Evolutionary conservation across 2,329 filamentous ascomycete species (phyloP), one percentile per base, ranked within the genome.

Genomic region (Aspergillus glaucus): DNA sequence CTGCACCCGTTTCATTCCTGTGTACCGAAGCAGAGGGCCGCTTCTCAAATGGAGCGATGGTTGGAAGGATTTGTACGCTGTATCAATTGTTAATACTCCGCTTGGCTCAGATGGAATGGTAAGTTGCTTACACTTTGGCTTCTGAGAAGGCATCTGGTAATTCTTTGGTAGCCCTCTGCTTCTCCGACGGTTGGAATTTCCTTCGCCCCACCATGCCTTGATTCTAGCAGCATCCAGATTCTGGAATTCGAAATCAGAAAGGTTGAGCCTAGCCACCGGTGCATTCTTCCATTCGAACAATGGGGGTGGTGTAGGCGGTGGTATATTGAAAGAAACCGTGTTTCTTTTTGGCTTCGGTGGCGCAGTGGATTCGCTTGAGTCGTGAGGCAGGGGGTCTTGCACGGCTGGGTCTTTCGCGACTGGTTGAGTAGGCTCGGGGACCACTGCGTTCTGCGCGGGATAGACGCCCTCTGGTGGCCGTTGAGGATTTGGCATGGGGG

Each of bases 11-110:
- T 68, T 95, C 81, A 95, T 82, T 17, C 94, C 93, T 48, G 86
- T 92, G 66, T 95, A 98, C 51, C 93, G 84, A 54, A 98, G 73
- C 19, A 98, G 74, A 5, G 93, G 93, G 0, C 93, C 93, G 62
- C 92, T 95, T 68, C 90, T 91, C 47, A 98, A 75, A 64, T 88
- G 91, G 34, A 98, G 70, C 3, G 82, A 79, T 19, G 93, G 93
- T 57, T 87, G 87, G 69, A 97, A 98, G 50, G 79, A 79, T 15
- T 87, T 88, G 14, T 59, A 58, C 49, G 56, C 57, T 68, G 50
- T 41, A 46, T 57, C 4, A 80, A 79, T 36, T 73, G 75, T 78
- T 42, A 46, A 40, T 8, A 24, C 34, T 9, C 10, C 26, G 28
- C 12, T 12, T 17, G 17, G 24, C n/a, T 32, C n/a, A 5, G 14